Evolutionary conservation across 73 alveolate species (phyloP).

Genomic region (Uronychia setigera): DNA sequence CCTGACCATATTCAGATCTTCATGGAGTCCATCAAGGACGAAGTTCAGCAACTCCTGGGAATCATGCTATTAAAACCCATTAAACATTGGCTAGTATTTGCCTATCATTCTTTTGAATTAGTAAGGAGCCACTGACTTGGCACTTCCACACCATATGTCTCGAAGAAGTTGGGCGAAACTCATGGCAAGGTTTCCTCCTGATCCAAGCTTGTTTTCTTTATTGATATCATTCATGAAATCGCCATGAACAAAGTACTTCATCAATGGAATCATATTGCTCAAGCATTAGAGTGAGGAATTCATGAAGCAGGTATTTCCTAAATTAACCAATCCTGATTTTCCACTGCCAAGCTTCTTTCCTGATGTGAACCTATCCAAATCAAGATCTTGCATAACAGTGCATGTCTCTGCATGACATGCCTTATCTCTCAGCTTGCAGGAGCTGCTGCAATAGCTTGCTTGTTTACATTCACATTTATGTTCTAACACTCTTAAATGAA

Average conservation of each 20-base stretch:
- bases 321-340: constrained; percentile 78
- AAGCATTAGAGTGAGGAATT: constrained; percentile 81
- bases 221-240: constrained; percentile 58
- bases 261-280: constrained; percentile 74
- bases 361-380: background rate
- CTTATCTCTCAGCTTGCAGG: constrained; percentile 70
- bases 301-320: constrained; percentile 87
- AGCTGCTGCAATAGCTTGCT: constrained; percentile 70
- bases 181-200: constrained; percentile 74
- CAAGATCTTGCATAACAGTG: constrained; percentile 25
- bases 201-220: constrained; percentile 48
- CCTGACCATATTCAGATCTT: constrained; percentile 75
- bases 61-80: constrained; percentile 77
- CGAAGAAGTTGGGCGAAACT: constrained; percentile 75
- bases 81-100: constrained; percentile 57
- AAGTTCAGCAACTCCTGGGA: constrained; percentile 83
- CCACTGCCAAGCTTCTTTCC: constrained; percentile 34
- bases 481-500: constrained; percentile 32
- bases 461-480: constrained; percentile 64
- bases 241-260: constrained; percentile 68
- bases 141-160: constrained; percentile 82
- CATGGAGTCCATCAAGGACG: constrained; percentile 85
- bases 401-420: constrained; percentile 67
- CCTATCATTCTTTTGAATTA: constrained; percentile 78
- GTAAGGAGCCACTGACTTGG: constrained; percentile 69